phyloP scores from a whole-genome alignment of 176 grass and related monocot species.

The Carex scoparia region DNA sequence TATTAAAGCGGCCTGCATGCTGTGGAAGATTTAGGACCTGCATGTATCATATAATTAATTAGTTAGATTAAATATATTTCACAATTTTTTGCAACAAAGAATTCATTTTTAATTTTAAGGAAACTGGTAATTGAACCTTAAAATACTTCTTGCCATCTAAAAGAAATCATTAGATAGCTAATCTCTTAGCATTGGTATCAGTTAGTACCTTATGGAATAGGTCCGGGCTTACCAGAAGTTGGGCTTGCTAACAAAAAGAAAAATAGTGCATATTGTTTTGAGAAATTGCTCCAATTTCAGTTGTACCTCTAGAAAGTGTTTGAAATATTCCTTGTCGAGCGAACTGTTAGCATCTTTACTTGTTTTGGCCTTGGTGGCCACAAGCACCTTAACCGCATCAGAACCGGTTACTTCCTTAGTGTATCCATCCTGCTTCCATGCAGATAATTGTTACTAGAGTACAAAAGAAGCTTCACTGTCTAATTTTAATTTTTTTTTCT shows the following conservation, averaged over 20 bases:
- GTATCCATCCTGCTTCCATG: conserved; percentile 58
- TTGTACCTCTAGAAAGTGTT: conserved; percentile 63
- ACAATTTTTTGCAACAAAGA: not conserved
- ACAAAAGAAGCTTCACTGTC: not conserved
- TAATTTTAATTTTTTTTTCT: not conserved
- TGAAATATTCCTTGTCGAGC: conserved; percentile 55
- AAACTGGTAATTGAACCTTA: not conserved
- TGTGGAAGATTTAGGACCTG: conserved; percentile 51
- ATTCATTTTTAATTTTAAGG: not conserved
- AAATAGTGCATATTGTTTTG: not conserved
- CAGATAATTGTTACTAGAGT: not conserved
- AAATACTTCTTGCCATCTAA: not conserved
- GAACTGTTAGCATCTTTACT: conserved; percentile 41
- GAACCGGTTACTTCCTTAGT: conserved; percentile 64
- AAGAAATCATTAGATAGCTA: not conserved
- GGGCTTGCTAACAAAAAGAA: not conserved
- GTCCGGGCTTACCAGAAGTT: not conserved
- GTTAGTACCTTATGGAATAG: not conserved
- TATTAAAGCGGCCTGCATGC: conserved; percentile 54
- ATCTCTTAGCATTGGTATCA: not conserved
- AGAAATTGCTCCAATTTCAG: not conserved
- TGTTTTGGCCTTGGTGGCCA: conserved; percentile 59
- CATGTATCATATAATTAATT: conserved; percentile 11
- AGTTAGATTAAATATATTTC: not conserved
- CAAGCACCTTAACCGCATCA: conserved; percentile 47